Percentiles rank a stretch among this genome's conserved stretches.
Evolutionary conservation across 768 basidiomycete species (phyloP).

Genomic region (Leucogyrophana mollusca): DNA sequence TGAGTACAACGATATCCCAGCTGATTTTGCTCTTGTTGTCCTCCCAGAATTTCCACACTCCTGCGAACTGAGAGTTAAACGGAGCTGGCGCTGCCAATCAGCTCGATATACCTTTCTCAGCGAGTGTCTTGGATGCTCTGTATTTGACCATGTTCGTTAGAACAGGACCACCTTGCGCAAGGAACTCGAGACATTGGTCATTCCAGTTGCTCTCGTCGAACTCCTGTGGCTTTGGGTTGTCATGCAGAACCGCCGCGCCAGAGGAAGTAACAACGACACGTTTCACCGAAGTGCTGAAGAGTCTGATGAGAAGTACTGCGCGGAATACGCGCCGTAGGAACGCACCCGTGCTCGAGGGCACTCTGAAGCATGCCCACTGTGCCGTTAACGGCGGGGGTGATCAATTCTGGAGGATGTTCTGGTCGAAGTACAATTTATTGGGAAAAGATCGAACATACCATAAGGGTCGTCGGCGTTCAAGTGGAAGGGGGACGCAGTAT

Average conservation of each 20-base stretch:
- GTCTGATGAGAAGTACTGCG: background rate
- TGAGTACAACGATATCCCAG: slow-evolving; percentile 39
- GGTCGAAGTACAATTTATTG: background rate
- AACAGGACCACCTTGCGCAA: slow-evolving; percentile 45
- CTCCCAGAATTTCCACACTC: slow-evolving; percentile 49
- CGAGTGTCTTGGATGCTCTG: slow-evolving; percentile 60
- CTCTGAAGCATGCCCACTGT: slow-evolving; percentile 63
- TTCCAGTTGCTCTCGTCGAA: slow-evolving; percentile 65
- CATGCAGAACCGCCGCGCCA: slow-evolving; percentile 42
- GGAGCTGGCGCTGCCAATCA: background rate
- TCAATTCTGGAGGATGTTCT: slow-evolving; percentile 43
- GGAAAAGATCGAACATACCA: slow-evolving; percentile 21
- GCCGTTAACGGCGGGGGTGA: slow-evolving; percentile 70
- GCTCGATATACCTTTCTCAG: slow-evolving; percentile 49
- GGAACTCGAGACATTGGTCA: slow-evolving; percentile 36
- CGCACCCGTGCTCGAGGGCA: slow-evolving; percentile 51
- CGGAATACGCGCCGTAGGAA: background rate
- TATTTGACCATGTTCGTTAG: slow-evolving; percentile 41
- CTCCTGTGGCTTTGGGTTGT: slow-evolving; percentile 20
- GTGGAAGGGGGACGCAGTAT: slow-evolving; percentile 66
- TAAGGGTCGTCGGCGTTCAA: slow-evolving; percentile 44
- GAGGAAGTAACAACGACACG: slow-evolving; percentile 73
- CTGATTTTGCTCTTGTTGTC: slow-evolving; percentile 29
- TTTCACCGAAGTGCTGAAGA: slow-evolving; percentile 46
- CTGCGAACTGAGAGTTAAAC: slow-evolving; percentile 13